Conservation (phyloP, 257 asterid genomes). For the Solanum arcanum region DNA sequence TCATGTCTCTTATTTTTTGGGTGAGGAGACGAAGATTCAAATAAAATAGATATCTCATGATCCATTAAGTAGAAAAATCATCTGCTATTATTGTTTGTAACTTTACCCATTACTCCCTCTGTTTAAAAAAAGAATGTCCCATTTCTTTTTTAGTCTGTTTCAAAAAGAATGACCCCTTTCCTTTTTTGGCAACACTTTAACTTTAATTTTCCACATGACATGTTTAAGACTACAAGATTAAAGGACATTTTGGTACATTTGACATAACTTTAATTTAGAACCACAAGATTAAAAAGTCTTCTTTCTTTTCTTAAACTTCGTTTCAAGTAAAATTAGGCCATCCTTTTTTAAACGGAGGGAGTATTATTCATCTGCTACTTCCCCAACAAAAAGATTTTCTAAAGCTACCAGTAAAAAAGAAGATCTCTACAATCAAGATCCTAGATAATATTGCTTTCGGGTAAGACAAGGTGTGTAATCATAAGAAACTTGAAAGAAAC, state of each 20-base stretch:
- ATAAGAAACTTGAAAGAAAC: not conserved
- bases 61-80: not conserved
- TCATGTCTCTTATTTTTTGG: not conserved
- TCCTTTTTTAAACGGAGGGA: too few species aligned
- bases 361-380: not conserved
- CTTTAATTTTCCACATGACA: too few species aligned
- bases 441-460: not conserved
- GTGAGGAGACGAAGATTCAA: not conserved
- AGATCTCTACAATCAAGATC: not conserved
- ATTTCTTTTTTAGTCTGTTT: too few species aligned
- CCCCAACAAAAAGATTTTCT: not conserved
- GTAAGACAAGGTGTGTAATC: not conserved
- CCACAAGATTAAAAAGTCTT: too few species aligned
- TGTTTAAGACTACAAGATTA: too few species aligned
- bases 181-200: too few species aligned
- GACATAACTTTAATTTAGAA: too few species aligned
- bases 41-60: not conserved
- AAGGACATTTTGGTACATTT: too few species aligned
- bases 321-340: too few species aligned
- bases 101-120: not conserved
- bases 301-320: too few species aligned
- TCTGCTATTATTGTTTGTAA: not conserved
- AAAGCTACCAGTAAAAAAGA: not conserved
- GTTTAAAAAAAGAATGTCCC: too few species aligned
- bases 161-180: too few species aligned